These are phyloP conservation scores for Epichloe gansuensis DNA, from an alignment of 2,329 filamentous ascomycete genomes.

Conservation along the genomic window DNA sequence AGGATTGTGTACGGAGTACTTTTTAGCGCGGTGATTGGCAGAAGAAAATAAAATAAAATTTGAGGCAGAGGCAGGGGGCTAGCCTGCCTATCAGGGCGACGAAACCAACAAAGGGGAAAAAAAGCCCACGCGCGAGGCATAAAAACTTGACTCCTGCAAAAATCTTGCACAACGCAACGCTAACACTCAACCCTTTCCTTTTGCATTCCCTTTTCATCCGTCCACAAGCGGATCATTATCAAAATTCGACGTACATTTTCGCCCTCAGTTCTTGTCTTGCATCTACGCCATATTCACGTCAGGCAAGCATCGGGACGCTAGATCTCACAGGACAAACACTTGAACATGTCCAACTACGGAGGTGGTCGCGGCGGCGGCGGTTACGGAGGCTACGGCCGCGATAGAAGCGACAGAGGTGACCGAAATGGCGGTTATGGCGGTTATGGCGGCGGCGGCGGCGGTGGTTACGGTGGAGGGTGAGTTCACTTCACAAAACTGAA, in stretches of 20 bases:
- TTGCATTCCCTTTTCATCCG: slow-evolving; percentile 17
- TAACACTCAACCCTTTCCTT: slow-evolving; percentile 6
- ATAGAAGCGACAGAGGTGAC: slow-evolving; percentile 34
- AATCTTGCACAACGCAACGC: slow-evolving; percentile 9
- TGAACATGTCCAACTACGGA: slow-evolving; percentile 35
- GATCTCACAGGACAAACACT: neutral
- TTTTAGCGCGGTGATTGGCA: slow-evolving; percentile 9
- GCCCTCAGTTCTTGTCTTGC: neutral
- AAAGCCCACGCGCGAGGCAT: slow-evolving; percentile 9
- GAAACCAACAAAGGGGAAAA: slow-evolving; percentile 10
- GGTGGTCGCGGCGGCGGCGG: slow-evolving; percentile 23
- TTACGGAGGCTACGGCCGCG: slow-evolving; percentile 28
- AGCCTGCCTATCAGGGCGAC: slow-evolving; percentile 2
- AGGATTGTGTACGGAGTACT: too few species aligned
- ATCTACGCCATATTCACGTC: neutral
- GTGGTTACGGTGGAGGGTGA: slow-evolving; percentile 26
- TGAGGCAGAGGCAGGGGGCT: slow-evolving; percentile 9
- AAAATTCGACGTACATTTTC: neutral
- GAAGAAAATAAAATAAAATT: slow-evolving; percentile 9
- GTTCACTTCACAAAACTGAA: slow-evolving; percentile 10
- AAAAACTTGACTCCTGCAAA: slow-evolving; percentile 15
- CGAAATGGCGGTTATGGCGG: slow-evolving; percentile 26
- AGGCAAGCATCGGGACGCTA: neutral
- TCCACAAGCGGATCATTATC: slow-evolving; percentile 9
- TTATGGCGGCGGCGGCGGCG: slow-evolving; percentile 23